Conservation (phyloP, 305 asterid species). For the Caryopteris hybrid region DNA sequence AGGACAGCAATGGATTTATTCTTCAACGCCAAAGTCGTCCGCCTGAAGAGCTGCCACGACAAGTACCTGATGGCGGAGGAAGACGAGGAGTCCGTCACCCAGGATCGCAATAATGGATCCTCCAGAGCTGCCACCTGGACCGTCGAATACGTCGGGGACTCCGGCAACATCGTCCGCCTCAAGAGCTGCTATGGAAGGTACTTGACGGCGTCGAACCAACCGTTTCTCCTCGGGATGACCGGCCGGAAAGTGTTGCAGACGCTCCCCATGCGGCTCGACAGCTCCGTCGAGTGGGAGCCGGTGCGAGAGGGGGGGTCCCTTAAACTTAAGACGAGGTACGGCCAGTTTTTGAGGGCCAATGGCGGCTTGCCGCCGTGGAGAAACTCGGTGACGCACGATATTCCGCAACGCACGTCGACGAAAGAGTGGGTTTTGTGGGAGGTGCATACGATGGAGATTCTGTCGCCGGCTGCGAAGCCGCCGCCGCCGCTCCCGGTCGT, state of each 20-base stretch:
- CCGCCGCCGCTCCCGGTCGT: slow-evolving; percentile 29
- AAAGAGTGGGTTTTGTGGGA: slow-evolving; percentile 91
- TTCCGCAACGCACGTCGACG: slow-evolving; percentile 68
- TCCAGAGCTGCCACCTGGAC: slow-evolving; percentile 60
- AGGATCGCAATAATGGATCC: slow-evolving; percentile 53
- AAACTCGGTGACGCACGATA: slow-evolving; percentile 86
- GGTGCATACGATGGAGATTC: slow-evolving; percentile 63
- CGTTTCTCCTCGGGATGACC: slow-evolving; percentile 84
- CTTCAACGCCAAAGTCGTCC: slow-evolving; percentile 62
- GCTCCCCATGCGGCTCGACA: slow-evolving; percentile 51
- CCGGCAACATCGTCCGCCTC: slow-evolving; percentile 53
- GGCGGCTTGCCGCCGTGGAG: slow-evolving; percentile 98
- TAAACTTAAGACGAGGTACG: slow-evolving; percentile 64
- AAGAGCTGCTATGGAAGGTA: slow-evolving; percentile 75
- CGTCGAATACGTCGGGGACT: slow-evolving; percentile 51
- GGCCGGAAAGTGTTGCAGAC: slow-evolving; percentile 80
- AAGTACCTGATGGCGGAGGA: slow-evolving; percentile 79
- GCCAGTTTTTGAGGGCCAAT: slow-evolving; percentile 69
- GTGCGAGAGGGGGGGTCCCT: slow-evolving; percentile 41
- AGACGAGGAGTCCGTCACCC: slow-evolving; percentile 71
- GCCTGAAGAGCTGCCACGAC: slow-evolving; percentile 58
- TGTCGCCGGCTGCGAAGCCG: slow-evolving; percentile 38
- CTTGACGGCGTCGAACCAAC: slow-evolving; percentile 79
- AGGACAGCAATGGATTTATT: slow-evolving; percentile 68
- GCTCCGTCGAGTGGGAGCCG: slow-evolving; percentile 80